Conservation (phyloP, 306 rosid genomes). For the Glycyrrhiza uralensis region DNA sequence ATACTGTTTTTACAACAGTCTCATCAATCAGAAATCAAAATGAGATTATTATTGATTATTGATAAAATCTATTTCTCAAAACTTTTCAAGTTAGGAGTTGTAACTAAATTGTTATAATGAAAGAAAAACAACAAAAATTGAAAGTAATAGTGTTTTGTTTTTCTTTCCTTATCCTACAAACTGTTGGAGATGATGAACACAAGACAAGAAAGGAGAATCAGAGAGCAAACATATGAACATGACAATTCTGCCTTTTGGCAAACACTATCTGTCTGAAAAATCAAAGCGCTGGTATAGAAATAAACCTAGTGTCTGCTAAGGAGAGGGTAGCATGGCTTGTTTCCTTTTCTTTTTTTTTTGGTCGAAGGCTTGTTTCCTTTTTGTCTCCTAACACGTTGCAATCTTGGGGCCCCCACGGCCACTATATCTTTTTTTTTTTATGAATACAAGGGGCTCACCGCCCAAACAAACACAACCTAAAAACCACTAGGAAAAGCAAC, state of each 20-base stretch:
- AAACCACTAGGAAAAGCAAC: too few species aligned
- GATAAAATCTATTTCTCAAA: neutral
- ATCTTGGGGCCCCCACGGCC: constrained; percentile 36
- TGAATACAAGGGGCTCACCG: too few species aligned
- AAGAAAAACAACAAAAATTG: neutral
- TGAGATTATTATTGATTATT: neutral
- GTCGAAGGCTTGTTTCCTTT: constrained; percentile 48
- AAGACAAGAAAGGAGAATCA: constrained; percentile 17
- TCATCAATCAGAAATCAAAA: neutral
- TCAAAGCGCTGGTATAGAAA: neutral
- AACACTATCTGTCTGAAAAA: neutral
- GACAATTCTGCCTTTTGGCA: constrained; percentile 26
- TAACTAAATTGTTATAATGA: neutral
- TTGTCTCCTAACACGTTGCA: constrained; percentile 43
- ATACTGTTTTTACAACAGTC: neutral
- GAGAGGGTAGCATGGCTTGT: constrained; percentile 48
- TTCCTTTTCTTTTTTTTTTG: too few species aligned
- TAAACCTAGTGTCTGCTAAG: constrained; percentile 36
- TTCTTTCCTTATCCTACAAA: neutral
- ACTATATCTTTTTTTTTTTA: too few species aligned
- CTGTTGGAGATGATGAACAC: constrained; percentile 6
- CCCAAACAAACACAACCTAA: too few species aligned
- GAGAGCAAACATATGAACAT: constrained; percentile 14
- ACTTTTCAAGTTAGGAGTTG: neutral
- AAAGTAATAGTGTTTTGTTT: neutral